Conservation (phyloP, 768 basidiomycete genomes). For the Lactarius psammicola region DNA sequence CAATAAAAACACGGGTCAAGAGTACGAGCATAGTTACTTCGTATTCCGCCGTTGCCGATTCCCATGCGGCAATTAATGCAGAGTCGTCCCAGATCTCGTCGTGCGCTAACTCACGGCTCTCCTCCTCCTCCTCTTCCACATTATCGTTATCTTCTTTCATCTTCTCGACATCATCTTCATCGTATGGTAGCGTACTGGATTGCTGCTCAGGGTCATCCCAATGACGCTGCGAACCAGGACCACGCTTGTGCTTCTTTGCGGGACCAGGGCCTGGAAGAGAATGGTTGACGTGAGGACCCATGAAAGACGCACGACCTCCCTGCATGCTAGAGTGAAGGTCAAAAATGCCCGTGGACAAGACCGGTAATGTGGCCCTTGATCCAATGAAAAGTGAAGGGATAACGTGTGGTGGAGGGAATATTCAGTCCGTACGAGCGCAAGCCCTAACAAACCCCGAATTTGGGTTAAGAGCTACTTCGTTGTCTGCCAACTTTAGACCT, state of each 20-base stretch:
- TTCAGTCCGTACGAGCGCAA: rapidly evolving
- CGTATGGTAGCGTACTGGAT: slow-evolving; percentile 35
- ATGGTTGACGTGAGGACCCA: slow-evolving; percentile 14
- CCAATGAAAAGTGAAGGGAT: not conserved
- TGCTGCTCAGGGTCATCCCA: slow-evolving; percentile 43
- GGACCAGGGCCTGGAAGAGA: slow-evolving; percentile 25
- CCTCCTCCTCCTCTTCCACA: slow-evolving; percentile 42
- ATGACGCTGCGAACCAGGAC: slow-evolving; percentile 36
- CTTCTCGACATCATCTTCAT: slow-evolving; percentile 30
- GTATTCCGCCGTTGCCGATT: slow-evolving; percentile 81
- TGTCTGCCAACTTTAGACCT: no score
- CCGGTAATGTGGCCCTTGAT: not conserved
- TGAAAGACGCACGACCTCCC: slow-evolving; percentile 24
- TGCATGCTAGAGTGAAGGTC: slow-evolving; percentile 15
- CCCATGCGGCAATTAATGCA: slow-evolving; percentile 79
- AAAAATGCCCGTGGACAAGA: not conserved
- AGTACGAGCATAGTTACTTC: slow-evolving; percentile 42
- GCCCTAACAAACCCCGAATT: slow-evolving; percentile 1
- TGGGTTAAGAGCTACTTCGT: slow-evolving; percentile 17
- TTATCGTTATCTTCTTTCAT: slow-evolving; percentile 25
- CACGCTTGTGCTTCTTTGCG: slow-evolving; percentile 26
- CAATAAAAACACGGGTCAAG: not conserved
- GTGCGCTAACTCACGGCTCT: slow-evolving; percentile 63
- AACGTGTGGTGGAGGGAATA: not conserved
- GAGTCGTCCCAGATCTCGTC: slow-evolving; percentile 88